These are phyloP conservation scores for Penicillium cinerascens DNA, from an alignment of 495 filamentous ascomycete species.

Conservation along the genomic window DNA sequence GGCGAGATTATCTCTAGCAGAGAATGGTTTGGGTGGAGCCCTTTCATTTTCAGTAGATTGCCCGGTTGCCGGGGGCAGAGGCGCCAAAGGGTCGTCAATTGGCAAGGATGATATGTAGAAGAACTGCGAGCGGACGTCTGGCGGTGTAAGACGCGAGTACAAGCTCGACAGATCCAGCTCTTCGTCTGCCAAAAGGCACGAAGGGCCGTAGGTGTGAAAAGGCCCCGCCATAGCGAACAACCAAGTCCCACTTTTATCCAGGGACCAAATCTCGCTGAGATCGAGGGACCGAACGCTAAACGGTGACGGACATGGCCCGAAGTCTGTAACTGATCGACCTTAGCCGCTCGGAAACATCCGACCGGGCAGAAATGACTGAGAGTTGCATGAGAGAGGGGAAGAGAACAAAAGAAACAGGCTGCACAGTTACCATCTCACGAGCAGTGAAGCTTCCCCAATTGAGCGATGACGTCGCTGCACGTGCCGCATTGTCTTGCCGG, in stretches of 20 bases:
- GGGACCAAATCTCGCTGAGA: conserved; percentile 6
- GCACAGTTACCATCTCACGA: not conserved
- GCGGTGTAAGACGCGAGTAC: conserved; percentile 33
- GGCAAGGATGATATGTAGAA: conserved; percentile 75
- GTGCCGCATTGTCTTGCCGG: conserved; percentile 18
- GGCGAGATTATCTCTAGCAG: conserved; percentile 66
- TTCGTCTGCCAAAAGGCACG: conserved; percentile 46
- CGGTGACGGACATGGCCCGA: conserved; percentile 18
- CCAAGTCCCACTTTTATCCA: conserved; percentile 12
- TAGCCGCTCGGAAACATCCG: conserved; percentile 6
- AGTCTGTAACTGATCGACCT: conserved; percentile 1
- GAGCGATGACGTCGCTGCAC: conserved; percentile 43
- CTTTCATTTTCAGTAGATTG: conserved; percentile 47
- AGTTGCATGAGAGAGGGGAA: not conserved
- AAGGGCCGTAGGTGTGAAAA: conserved; percentile 54
- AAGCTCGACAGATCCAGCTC: conserved; percentile 32
- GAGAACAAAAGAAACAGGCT: not conserved
- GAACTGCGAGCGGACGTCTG: conserved; percentile 64
- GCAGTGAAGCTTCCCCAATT: conserved; percentile 11
- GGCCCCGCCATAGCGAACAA: conserved; percentile 39
- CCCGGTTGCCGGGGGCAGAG: conserved; percentile 54
- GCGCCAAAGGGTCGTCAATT: conserved; percentile 78
- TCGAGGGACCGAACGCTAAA: conserved; percentile 17
- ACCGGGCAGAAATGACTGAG: not conserved
- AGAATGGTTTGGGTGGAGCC: conserved; percentile 70